Conservation (phyloP, 345 rosid genomes). For the Nephelium lappaceum region DNA sequence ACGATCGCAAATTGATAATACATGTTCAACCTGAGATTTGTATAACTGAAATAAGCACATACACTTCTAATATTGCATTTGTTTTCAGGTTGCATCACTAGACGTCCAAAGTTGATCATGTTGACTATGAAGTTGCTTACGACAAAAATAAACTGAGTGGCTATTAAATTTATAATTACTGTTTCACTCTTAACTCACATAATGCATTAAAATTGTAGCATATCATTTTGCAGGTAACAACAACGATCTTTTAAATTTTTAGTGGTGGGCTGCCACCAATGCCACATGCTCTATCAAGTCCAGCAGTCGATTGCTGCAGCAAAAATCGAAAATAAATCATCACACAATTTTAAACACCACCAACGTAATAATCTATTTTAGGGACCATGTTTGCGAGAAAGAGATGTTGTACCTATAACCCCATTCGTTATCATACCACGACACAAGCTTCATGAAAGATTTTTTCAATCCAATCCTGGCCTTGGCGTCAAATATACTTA, state of each 20-base stretch:
- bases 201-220: not conserved
- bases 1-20: too few species aligned
- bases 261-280: slow-evolving; percentile 63
- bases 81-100: slow-evolving; percentile 16
- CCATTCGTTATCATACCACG: slow-evolving; percentile 99
- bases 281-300: slow-evolving; percentile 98
- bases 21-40: not conserved
- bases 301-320: slow-evolving; percentile 87
- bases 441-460: slow-evolving; percentile 86
- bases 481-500: slow-evolving; percentile 96
- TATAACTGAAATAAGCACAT: not conserved
- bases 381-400: not conserved
- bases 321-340: slow-evolving; percentile 16
- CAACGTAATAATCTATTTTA: not conserved
- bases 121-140: not conserved
- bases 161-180: slow-evolving; percentile 18
- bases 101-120: slow-evolving; percentile 8
- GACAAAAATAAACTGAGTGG: not conserved
- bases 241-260: not conserved
- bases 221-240: not conserved
- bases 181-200: slow-evolving; percentile 13
- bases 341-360: not conserved
- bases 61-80: slow-evolving; percentile 19
- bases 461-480: slow-evolving; percentile 89
- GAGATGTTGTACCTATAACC: slow-evolving; percentile 80